Evolutionary conservation across 78 protist genomes (phyloP), one percentile per base, ranked within the genome.

Genomic region (Dictyostelium brefeldianum): DNA sequence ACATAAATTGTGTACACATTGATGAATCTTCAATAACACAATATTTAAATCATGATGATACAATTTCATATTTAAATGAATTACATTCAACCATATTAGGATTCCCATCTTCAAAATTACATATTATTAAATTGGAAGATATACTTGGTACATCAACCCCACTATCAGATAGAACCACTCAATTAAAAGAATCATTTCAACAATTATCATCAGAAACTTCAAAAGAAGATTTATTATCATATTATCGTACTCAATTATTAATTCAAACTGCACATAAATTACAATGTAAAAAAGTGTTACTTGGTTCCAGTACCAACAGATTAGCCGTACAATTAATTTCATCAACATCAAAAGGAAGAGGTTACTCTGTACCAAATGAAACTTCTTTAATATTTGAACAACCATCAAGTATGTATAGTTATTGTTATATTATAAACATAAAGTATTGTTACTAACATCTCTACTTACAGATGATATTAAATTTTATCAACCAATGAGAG

Each of bases 401-500:
- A 17, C 53, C 50, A 56, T 43, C 78, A 71, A 71, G 78, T 71
- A 71, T 5, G 53, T 71, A 36, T 31, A 3, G n/a, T 22, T 59
- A 36, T 36, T 36, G 2, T 36, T 36, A 36, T n/a, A n/a, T n/a
- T n/a, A n/a, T n/a, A n/a, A n/a, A n/a, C n/a, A n/a, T n/a, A n/a
- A n/a, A n/a, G n/a, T n/a, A n/a, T n/a, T n/a, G n/a, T n/a, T n/a
- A n/a, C n/a, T n/a, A n/a, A n/a, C n/a, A n/a, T n/a, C n/a, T n/a
- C n/a, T n/a, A n/a, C 9, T 2, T 31, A 6, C 14, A 29, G 83
- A 78, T 53, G 31, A 31, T 59, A 77, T 77, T 29, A 74, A 46
- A 43, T 51, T 87, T 25, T 62, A 65, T 54, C 92, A 87, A 36
- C 92, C 92, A 77, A 77, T 87, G 83, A 74, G 83, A 75, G 92